Evolutionary conservation across 129 eudicot species (phyloP).

Genomic region (Artemisia tridentata): DNA sequence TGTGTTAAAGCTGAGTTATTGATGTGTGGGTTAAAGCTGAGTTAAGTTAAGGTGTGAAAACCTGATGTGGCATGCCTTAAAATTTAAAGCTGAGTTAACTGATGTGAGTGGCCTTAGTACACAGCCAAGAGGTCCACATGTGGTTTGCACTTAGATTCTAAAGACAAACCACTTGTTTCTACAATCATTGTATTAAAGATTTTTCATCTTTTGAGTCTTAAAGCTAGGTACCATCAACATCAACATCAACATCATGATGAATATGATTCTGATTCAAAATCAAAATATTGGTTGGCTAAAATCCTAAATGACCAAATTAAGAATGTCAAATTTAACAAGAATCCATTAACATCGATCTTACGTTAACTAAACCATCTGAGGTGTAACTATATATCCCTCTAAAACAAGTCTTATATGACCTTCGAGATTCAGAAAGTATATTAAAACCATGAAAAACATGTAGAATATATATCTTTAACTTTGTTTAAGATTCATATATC

Average conservation of each 20-base stretch:
- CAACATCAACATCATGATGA: background rate
- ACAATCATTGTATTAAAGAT: slow-evolving; percentile 18
- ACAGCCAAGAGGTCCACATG: slow-evolving; percentile 35
- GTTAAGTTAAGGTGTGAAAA: too few relatives aligned
- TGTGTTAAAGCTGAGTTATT: too few relatives aligned
- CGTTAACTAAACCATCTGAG: too few relatives aligned
- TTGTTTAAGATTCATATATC: slow-evolving; percentile 9
- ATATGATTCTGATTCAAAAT: background rate
- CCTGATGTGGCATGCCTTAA: too few relatives aligned
- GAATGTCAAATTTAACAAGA: background rate
- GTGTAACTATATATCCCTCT: too few relatives aligned
- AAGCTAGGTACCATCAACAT: background rate
- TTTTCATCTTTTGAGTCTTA: background rate
- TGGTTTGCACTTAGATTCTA: slow-evolving; percentile 30
- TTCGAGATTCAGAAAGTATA: background rate
- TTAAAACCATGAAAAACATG: background rate
- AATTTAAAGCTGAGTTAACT: too few relatives aligned
- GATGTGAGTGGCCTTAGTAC: too few relatives aligned
- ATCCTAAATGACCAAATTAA: background rate
- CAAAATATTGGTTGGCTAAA: background rate
- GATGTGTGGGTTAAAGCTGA: too few relatives aligned
- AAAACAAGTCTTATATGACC: background rate
- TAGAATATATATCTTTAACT: slow-evolving; percentile 4
- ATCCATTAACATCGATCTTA: background rate
- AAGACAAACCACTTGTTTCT: slow-evolving; percentile 19